phyloP scores from a whole-genome alignment of 2,329 filamentous ascomycete genomes.

The Aurifilum marmelostoma region DNA sequence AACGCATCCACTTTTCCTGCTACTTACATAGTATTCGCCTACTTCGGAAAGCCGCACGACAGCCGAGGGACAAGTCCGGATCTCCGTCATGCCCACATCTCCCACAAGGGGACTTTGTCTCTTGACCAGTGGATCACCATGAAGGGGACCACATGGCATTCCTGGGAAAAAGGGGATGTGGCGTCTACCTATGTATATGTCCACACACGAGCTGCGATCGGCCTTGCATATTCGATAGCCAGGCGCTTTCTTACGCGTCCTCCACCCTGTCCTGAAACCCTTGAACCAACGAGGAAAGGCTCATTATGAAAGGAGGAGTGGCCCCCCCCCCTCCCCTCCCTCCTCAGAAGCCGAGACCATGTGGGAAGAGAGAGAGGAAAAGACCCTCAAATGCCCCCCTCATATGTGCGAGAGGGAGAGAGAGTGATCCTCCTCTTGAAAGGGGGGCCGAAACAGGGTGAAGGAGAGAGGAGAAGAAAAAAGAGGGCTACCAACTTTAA shows the following conservation, averaged over 20 bases:
- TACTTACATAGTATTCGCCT: neutral
- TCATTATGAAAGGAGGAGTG: constrained; percentile 1
- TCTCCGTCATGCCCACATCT: neutral
- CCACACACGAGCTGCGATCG: constrained; percentile 1
- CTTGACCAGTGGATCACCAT: neutral
- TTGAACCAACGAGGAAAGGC: constrained; percentile 3
- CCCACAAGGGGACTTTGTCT: neutral
- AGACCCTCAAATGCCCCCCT: neutral
- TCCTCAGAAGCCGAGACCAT: neutral
- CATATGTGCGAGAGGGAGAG: neutral
- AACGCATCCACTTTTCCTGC: neutral
- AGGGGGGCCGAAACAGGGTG: neutral
- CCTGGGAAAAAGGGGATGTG: neutral
- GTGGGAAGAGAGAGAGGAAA: neutral
- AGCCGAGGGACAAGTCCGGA: neutral
- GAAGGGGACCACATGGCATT: neutral
- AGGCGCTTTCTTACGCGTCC: neutral
- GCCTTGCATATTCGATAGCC: neutral
- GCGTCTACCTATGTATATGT: neutral
- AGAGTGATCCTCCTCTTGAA: neutral
- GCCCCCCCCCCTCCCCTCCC: neutral
- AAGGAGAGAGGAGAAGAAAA: neutral
- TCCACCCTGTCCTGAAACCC: constrained; percentile 1
- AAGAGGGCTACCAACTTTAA: no score
- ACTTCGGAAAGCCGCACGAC: neutral